Evolutionary conservation across 106 monocot species (phyloP).

Genomic region (Narthecium ossifragum): DNA sequence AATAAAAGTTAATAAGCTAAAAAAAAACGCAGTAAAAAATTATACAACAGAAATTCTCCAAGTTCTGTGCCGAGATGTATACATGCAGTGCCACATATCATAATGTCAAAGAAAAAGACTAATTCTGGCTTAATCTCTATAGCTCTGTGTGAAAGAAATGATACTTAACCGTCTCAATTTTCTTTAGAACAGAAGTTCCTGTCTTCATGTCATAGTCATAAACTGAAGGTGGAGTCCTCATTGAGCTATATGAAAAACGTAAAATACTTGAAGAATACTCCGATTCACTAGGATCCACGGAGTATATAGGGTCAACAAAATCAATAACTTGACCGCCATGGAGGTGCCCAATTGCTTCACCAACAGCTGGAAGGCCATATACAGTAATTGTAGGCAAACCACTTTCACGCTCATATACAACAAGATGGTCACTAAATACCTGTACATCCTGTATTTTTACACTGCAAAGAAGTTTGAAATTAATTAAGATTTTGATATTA

Average conservation of each 20-base stretch:
- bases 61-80: no score
- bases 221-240: slow-evolving; percentile 56
- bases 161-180: slow-evolving; percentile 52
- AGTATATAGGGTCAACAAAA: slow-evolving; percentile 64
- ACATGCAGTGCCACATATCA: no score
- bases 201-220: slow-evolving; percentile 72
- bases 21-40: no score
- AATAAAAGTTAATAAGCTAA: no score
- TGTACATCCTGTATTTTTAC: slow-evolving; percentile 62
- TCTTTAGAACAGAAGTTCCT: slow-evolving; percentile 57
- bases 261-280: slow-evolving; percentile 49
- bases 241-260: slow-evolving; percentile 63
- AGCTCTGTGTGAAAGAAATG: no score
- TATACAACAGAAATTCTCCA: no score
- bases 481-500: background rate
- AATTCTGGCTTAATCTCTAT: no score
- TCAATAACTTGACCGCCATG: slow-evolving; percentile 35
- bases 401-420: slow-evolving; percentile 62
- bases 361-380: slow-evolving; percentile 45
- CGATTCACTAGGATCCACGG: slow-evolving; percentile 36
- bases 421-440: slow-evolving; percentile 61
- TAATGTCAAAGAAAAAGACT: no score
- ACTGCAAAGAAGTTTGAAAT: slow-evolving; percentile 26
- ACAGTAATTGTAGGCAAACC: slow-evolving; percentile 55
- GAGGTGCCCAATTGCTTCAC: slow-evolving; percentile 36